A percentile compares a stretch with the other conserved stretches of the same genome.
Evolutionary conservation across 176 grass and related monocot genomes (phyloP).

Genomic region (Pontederia crassipes): DNA sequence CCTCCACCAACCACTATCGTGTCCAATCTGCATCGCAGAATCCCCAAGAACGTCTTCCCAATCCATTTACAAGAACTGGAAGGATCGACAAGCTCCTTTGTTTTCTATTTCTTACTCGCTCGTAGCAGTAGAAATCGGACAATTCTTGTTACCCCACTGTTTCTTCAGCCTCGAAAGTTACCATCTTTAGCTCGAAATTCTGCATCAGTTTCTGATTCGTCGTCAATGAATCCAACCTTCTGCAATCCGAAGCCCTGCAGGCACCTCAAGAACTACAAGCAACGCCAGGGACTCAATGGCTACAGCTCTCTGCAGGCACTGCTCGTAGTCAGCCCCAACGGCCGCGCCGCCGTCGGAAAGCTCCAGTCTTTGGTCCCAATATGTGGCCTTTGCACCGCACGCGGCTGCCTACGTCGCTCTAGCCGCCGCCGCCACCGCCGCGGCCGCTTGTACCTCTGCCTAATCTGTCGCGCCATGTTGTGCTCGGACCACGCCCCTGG

Average conservation of each 20-base stretch:
- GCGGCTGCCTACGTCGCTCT: not conserved
- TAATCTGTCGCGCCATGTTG: conserved; percentile 8
- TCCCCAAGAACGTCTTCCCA: too few relatives aligned
- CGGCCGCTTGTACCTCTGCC: conserved; percentile 9
- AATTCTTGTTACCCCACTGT: not conserved
- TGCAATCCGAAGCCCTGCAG: conserved; percentile 12
- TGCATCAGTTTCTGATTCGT: not conserved
- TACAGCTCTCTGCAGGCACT: conserved; percentile 13
- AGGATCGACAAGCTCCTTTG: too few relatives aligned
- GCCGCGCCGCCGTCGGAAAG: conserved; percentile 6
- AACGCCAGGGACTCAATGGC: conserved; percentile 1
- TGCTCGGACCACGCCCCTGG: conserved; percentile 9
- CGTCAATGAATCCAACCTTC: conserved; percentile 2
- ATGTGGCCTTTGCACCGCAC: not conserved
- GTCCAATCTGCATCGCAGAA: too few relatives aligned
- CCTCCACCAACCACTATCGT: too few relatives aligned
- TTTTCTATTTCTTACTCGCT: too few relatives aligned
- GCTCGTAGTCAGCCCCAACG: conserved; percentile 7
- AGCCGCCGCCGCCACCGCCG: too few relatives aligned
- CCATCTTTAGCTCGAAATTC: not conserved
- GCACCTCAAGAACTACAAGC: conserved; percentile 17
- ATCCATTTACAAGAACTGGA: too few relatives aligned
- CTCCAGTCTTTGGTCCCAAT: conserved; percentile 7
- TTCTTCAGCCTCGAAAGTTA: not conserved
- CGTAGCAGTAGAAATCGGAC: too few relatives aligned